Conservation (phyloP, 2,329 filamentous ascomycete species). For the Epichloe sp. region DNA sequence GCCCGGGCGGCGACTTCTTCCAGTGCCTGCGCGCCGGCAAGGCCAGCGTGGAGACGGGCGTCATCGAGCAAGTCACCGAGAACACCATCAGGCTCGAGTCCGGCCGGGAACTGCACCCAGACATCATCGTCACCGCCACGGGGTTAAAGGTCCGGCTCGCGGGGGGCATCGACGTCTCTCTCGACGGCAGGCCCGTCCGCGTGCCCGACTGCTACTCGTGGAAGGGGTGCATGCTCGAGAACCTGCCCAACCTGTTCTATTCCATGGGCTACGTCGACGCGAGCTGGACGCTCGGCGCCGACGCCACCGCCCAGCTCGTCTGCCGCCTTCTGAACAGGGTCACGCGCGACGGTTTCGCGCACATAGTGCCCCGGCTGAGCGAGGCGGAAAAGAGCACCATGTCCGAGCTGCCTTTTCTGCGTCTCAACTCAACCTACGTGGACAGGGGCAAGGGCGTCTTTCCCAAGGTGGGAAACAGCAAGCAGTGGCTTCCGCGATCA, state of each 20-base stretch:
- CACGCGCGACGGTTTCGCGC: background rate
- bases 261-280: slow-evolving; percentile 51
- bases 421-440: slow-evolving; percentile 5
- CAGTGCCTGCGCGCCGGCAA: slow-evolving; percentile 26
- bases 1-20: slow-evolving; percentile 38
- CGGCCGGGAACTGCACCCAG: slow-evolving; percentile 37
- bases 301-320: slow-evolving; percentile 4
- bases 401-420: slow-evolving; percentile 3
- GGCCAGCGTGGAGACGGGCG: slow-evolving; percentile 31
- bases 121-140: slow-evolving; percentile 55
- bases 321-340: slow-evolving; percentile 1
- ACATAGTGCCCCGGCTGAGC: background rate
- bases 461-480: slow-evolving; percentile 1
- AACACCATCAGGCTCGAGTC: slow-evolving; percentile 29
- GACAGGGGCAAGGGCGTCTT: background rate
- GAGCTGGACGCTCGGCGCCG: slow-evolving; percentile 51
- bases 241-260: slow-evolving; percentile 45
- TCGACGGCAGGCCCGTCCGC: slow-evolving; percentile 37
- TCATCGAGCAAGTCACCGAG: slow-evolving; percentile 32
- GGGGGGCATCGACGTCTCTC: slow-evolving; percentile 34
- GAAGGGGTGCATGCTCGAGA: slow-evolving; percentile 49
- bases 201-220: slow-evolving; percentile 38
- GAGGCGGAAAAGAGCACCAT: slow-evolving; percentile 1
- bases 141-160: slow-evolving; percentile 45
- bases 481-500: slow-evolving; percentile 3